Evolutionary conservation across 768 basidiomycete species (phyloP).

Genomic region (Mycena galopus): DNA sequence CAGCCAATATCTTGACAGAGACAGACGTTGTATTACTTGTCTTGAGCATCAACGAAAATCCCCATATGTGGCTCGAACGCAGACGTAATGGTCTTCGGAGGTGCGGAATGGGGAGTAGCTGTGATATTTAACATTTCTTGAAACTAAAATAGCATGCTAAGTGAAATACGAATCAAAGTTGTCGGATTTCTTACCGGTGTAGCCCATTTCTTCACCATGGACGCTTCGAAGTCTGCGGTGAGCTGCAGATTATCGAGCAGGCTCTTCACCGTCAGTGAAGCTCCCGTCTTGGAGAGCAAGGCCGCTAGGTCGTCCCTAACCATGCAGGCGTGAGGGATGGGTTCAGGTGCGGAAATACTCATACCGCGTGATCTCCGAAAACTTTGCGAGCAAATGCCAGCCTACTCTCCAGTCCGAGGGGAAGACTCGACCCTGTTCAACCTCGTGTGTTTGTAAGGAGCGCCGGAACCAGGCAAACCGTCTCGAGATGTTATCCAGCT

Average conservation of each 20-base stretch:
- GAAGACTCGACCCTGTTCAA: conserved; percentile 87
- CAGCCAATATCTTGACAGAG: not conserved
- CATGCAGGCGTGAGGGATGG: not conserved
- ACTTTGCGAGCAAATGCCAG: conserved; percentile 85
- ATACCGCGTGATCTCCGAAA: conserved; percentile 92
- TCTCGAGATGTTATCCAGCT: conserved; percentile 93
- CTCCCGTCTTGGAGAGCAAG: conserved; percentile 82
- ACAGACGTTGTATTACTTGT: conserved; percentile 69
- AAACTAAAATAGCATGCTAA: conserved; percentile 56
- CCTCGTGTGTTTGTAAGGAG: conserved; percentile 85
- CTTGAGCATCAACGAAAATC: conserved; percentile 96
- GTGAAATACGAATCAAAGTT: not conserved
- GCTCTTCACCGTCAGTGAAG: conserved; percentile 78
- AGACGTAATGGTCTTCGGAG: conserved; percentile 83
- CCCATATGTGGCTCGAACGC: conserved; percentile 94
- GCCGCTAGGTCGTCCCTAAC: conserved; percentile 87
- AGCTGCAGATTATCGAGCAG: conserved; percentile 90
- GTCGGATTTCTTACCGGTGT: conserved; percentile 64
- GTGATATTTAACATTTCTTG: conserved; percentile 72
- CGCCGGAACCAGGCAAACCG: conserved; percentile 97
- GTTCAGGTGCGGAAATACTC: not conserved
- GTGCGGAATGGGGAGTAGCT: conserved; percentile 61
- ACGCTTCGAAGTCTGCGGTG: conserved; percentile 88
- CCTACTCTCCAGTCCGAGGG: conserved; percentile 89
- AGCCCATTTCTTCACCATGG: conserved; percentile 86